Evolutionary conservation across 148 eudicot genomes (phyloP).

Genomic region (Silene latifolia): DNA sequence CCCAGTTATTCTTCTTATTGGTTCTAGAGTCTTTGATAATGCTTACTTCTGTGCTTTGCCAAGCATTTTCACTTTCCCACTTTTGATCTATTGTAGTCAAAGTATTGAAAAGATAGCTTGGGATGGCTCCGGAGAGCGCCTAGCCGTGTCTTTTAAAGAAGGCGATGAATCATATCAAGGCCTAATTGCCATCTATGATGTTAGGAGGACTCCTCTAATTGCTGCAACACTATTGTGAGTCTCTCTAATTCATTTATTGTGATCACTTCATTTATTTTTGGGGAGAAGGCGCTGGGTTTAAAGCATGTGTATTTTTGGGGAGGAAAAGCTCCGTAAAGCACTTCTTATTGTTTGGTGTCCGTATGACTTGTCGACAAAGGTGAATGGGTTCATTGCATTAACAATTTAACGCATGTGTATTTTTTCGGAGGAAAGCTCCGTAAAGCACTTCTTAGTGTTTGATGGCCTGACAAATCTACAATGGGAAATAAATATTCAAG

Average conservation of each 20-base stretch:
- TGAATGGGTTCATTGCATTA: no score
- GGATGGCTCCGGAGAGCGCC: conserved; percentile 98
- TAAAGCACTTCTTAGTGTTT: no score
- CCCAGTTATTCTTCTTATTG: background rate
- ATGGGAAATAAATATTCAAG: no score
- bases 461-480: no score
- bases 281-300: no score
- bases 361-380: no score
- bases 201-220: conserved; percentile 73
- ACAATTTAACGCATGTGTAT: no score
- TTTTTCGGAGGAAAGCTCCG: no score
- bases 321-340: background rate
- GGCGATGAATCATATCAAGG: conserved; percentile 85
- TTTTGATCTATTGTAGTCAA: conserved; percentile 46
- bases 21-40: background rate
- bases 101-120: conserved; percentile 89
- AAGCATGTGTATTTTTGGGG: background rate
- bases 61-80: conserved; percentile 1
- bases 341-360: no score
- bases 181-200: conserved; percentile 84
- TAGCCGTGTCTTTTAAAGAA: conserved; percentile 77
- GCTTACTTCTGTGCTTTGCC: background rate
- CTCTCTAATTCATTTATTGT: background rate
- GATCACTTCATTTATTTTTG: no score
- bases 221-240: conserved; percentile 87